phyloP scores from a whole-genome alignment of 2,329 filamentous ascomycete genomes.

The Sclerotinia spermophila region DNA sequence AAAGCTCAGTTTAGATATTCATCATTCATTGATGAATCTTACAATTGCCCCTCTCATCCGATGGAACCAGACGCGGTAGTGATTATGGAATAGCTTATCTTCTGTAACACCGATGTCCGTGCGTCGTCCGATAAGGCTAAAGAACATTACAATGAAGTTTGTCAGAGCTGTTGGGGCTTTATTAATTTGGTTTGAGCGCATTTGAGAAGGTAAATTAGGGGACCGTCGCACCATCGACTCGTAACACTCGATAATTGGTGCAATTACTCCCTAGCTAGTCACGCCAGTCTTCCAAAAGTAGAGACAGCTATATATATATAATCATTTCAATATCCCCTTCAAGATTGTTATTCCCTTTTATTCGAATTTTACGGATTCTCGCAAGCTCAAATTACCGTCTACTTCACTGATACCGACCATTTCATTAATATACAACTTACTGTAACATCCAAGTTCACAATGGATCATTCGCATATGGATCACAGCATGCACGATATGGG shows the following conservation, averaged over 20 bases:
- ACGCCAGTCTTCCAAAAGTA: not conserved
- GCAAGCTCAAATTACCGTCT: not conserved
- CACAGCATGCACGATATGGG: constrained; percentile 47
- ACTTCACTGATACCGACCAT: not conserved
- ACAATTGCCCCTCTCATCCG: not conserved
- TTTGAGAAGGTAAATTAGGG: constrained; percentile 17
- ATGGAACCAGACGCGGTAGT: not conserved
- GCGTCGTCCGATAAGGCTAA: not conserved
- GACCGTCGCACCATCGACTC: constrained; percentile 2
- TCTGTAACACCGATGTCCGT: not conserved
- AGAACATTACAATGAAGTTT: not conserved
- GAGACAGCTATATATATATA: not conserved
- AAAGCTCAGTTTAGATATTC: not conserved
- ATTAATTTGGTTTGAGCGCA: constrained; percentile 12
- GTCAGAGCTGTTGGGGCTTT: constrained; percentile 1
- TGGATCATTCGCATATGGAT: constrained; percentile 25
- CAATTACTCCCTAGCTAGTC: not conserved
- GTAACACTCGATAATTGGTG: not conserved
- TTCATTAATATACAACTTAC: not conserved
- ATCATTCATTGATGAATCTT: not conserved
- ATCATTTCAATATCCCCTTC: not conserved
- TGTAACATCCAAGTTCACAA: not conserved
- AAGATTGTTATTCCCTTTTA: not conserved
- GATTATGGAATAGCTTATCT: not conserved
- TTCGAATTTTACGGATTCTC: not conserved